Percentiles rank a stretch among this genome's conserved stretches.
Evolutionary conservation across 179 eudicot genomes (phyloP).

Genomic region (Pouteria campechiana): DNA sequence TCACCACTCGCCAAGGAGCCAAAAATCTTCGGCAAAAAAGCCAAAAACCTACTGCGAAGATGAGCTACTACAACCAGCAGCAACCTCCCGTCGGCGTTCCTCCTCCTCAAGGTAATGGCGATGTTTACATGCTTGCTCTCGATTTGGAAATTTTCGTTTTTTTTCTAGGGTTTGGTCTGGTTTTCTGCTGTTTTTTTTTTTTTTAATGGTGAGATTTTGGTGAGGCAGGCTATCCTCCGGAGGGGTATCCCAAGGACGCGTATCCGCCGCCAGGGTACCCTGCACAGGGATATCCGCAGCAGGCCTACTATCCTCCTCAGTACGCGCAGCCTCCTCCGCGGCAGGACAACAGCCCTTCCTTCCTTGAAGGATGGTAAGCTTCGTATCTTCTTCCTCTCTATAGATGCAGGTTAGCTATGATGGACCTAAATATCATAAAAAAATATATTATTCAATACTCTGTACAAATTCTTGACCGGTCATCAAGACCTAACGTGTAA

Average conservation of each 20-base stretch:
- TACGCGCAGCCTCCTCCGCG: slow-evolving; percentile 56
- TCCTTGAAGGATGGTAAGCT: slow-evolving; percentile 68
- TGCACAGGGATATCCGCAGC: slow-evolving; percentile 45
- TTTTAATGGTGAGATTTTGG: neutral
- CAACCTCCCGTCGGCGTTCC: slow-evolving; percentile 88
- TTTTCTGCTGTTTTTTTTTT: neutral
- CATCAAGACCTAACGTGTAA: no score
- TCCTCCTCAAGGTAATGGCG: slow-evolving; percentile 61
- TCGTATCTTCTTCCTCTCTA: no score
- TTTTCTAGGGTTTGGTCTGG: neutral
- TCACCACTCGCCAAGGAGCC: no score
- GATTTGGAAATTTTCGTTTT: neutral
- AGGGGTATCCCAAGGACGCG: slow-evolving; percentile 41
- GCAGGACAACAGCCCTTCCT: slow-evolving; percentile 14
- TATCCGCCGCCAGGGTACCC: slow-evolving; percentile 30
- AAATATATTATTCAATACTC: no score
- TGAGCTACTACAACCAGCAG: slow-evolving; percentile 83
- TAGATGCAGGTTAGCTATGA: no score
- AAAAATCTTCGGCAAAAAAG: no score
- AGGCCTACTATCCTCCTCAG: slow-evolving; percentile 47
- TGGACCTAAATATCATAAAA: no score
- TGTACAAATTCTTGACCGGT: no score
- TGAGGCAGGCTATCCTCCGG: slow-evolving; percentile 61
- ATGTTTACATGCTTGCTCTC: neutral
- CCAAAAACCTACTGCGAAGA: slow-evolving; percentile 3